Evolutionary conservation across 805 yeast species (phyloP).

Genomic region (Yarrowia sp.): DNA sequence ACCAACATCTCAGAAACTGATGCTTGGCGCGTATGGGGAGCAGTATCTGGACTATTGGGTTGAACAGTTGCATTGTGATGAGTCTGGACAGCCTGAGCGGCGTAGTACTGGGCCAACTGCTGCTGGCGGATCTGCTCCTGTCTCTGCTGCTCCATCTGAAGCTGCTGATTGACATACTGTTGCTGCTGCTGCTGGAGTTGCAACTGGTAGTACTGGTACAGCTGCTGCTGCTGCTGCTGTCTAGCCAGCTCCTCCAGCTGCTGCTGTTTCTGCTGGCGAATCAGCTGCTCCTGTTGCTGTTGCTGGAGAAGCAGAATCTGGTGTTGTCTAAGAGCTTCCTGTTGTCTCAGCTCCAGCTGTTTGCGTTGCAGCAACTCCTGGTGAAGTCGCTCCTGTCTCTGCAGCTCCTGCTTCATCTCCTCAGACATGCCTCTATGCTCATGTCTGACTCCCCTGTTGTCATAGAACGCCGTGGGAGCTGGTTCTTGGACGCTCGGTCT

Average conservation of each 20-base stretch:
- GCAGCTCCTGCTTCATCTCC: constrained; percentile 1
- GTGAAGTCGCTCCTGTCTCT: constrained; percentile 2
- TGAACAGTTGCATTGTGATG: background rate
- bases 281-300: background rate
- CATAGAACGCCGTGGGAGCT: constrained; percentile 1
- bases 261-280: background rate
- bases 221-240: constrained; percentile 1
- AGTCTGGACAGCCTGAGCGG: background rate
- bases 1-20: constrained; percentile 7
- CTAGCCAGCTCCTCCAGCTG: background rate
- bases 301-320: background rate
- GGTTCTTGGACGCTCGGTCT: background rate
- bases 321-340: background rate
- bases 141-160: background rate
- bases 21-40: no score
- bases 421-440: constrained; percentile 3
- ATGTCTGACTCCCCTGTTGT: constrained; percentile 1
- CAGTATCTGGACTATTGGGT: background rate
- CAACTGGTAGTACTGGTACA: constrained; percentile 1
- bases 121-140: background rate
- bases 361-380: background rate
- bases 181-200: constrained; percentile 4
- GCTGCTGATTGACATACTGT: background rate
- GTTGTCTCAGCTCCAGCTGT: constrained; percentile 3
- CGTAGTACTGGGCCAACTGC: background rate